Base-by-base conservation (phyloP, 2,329 filamentous ascomycete genomes). In the Paracoccidioides lutzii region DNA sequence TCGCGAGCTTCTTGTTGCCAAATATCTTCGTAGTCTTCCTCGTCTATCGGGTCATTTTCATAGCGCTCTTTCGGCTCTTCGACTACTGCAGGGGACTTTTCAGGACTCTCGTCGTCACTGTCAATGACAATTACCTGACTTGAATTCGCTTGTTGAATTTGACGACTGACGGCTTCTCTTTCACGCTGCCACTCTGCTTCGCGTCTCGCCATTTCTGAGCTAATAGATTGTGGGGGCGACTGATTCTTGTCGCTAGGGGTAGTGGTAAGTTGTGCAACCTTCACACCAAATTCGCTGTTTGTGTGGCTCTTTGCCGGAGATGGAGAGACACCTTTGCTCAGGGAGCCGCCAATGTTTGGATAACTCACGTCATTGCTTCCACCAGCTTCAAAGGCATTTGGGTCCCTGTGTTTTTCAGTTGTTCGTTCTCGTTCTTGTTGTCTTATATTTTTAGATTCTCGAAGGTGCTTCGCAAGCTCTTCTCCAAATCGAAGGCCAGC, bases 1-100 rank as follows among this genome's bases (percentile, higher is more conserved):
- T 73, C 68, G n/a, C 65, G 64, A 43, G 71, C 70, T 60, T 74
- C 71, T 59, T 71, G 69, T 59, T 76, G 73, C 75, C 75, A 77
- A 33, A 76, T 76, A 54, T 77, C 74, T 52, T 70, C 71, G 55
- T 70, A 71, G 12, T 67, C 72, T 42, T 70, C 71, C 14, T 67
- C 59, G 3, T 60, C 55, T 41, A 52, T 49, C 14, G 56, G 55
- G 22, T 58, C 58, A 35, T 45, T 45, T 46, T 56, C 58, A 52
- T 35, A 44, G 44, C n/a, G 58, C 55, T 37, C 37, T 42, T 59
- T 52, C n/a, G 49, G 43, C 32, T 55, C 54, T 32, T 59, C 55
- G 22, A 62, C 55, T 6, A 59, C 57, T 15, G 49, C 32, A 41
- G 30, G 12, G 32, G 22, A 12, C 52, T 40, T 28, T 49, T 41